phyloP scores from a whole-genome alignment of 352 stramenopile species.

The Pythium dissotocum region DNA sequence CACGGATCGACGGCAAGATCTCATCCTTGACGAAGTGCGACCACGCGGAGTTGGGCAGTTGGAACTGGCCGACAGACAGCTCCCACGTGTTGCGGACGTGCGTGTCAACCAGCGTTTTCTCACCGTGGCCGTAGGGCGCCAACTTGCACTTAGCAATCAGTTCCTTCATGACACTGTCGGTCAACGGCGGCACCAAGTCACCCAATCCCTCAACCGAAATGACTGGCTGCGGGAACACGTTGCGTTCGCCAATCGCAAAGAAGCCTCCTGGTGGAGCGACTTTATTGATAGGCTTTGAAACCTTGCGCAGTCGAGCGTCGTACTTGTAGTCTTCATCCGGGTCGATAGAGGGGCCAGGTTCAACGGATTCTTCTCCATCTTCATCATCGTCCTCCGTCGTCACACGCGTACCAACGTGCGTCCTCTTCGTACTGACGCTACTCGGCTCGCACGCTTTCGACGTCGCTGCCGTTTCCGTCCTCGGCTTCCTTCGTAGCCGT shows the following conservation, averaged over 20 bases:
- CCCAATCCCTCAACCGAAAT: conserved; percentile 14
- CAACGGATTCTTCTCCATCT: conserved; percentile 2
- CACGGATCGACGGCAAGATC: conserved; percentile 17
- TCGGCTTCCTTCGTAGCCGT: too few relatives aligned
- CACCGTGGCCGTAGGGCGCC: conserved; percentile 19
- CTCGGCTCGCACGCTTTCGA: not conserved
- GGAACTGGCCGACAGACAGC: conserved; percentile 15
- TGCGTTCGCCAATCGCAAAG: not conserved
- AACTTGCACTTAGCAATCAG: conserved; percentile 20
- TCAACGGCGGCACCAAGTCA: not conserved
- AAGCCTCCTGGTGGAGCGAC: conserved; percentile 20
- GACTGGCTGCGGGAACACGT: conserved; percentile 4
- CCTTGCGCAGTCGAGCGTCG: conserved; percentile 1
- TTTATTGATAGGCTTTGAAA: conserved; percentile 13
- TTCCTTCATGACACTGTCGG: not conserved
- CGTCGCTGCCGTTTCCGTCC: not conserved
- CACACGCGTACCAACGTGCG: not conserved
- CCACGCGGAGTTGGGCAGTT: conserved; percentile 20
- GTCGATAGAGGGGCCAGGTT: not conserved
- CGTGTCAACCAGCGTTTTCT: conserved; percentile 24
- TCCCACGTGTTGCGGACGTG: conserved; percentile 29
- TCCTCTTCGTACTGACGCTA: too few relatives aligned
- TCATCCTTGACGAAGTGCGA: not conserved
- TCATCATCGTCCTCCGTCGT: conserved; percentile 9
- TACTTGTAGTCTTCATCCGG: not conserved